Conservation (phyloP, 495 filamentous ascomycete species). For the Hypoxylon lenormandii region DNA sequence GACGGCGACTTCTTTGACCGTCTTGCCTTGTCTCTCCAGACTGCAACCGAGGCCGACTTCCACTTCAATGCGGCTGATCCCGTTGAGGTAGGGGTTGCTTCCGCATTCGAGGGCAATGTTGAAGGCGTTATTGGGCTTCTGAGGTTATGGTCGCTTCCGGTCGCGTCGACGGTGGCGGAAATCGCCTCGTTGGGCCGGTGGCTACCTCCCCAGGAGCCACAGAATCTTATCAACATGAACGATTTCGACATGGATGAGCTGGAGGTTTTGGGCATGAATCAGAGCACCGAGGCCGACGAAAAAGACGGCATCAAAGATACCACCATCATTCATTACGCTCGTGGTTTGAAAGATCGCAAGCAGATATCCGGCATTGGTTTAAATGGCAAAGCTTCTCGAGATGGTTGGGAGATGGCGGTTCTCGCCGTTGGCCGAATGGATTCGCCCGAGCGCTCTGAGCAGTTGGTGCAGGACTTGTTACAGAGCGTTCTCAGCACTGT, state of each 20-base stretch:
- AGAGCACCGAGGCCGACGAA: constrained; percentile 58
- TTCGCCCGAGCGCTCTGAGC: constrained; percentile 70
- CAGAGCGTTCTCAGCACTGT: constrained; percentile 72
- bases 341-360: constrained; percentile 62
- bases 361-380: constrained; percentile 50
- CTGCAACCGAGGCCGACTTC: constrained; percentile 65
- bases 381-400: constrained; percentile 57
- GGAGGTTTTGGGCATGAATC: constrained; percentile 64
- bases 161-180: constrained; percentile 81
- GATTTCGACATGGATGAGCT: constrained; percentile 67
- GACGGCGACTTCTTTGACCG: constrained; percentile 60
- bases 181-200: constrained; percentile 79
- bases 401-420: constrained; percentile 89
- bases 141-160: constrained; percentile 78
- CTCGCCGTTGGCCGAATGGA: constrained; percentile 80
- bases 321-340: constrained; percentile 78
- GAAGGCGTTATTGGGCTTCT: constrained; percentile 79
- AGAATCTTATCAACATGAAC: constrained; percentile 57
- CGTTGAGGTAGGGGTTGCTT: constrained; percentile 81
- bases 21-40: constrained; percentile 63
- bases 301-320: constrained; percentile 72
- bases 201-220: constrained; percentile 68
- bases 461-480: constrained; percentile 68
- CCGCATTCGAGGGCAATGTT: constrained; percentile 79
- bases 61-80: constrained; percentile 76